Evolutionary conservation across 2,329 filamentous ascomycete species (phyloP).

Genomic region (Tolypocladium inflatum): DNA sequence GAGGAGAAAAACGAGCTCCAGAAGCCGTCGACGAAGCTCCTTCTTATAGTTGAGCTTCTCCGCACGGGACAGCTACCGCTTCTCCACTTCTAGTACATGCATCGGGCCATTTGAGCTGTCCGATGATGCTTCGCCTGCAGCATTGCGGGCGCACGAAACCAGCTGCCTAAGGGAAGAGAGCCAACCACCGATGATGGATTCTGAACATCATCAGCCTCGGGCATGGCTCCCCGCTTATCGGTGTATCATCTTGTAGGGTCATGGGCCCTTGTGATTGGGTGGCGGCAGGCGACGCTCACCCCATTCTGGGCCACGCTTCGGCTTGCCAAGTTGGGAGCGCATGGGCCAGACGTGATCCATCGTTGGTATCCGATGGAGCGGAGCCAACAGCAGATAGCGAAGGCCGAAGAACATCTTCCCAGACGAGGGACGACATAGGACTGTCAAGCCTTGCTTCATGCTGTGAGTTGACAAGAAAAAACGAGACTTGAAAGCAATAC

Average conservation of each 20-base stretch:
- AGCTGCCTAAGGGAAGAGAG: not conserved
- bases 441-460: too few species aligned
- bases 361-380: not conserved
- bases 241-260: not conserved
- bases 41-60: constrained; percentile 5
- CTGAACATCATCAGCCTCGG: not conserved
- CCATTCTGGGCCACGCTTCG: not conserved
- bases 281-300: not conserved
- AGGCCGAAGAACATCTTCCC: too few species aligned
- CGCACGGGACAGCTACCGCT: not conserved
- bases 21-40: not conserved
- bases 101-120: not conserved
- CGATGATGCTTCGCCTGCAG: constrained; percentile 1
- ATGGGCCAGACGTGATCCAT: not conserved
- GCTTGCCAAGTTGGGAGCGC: constrained; percentile 1
- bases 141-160: not conserved
- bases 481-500: not conserved
- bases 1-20: not conserved
- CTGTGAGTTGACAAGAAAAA: not conserved
- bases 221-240: not conserved
- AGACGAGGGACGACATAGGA: too few species aligned
- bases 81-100: not conserved
- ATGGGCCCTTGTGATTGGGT: not conserved
- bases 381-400: not conserved
- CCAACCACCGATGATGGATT: not conserved